phyloP scores from a whole-genome alignment of 116 monocot genomes.

The Iris pallida region DNA sequence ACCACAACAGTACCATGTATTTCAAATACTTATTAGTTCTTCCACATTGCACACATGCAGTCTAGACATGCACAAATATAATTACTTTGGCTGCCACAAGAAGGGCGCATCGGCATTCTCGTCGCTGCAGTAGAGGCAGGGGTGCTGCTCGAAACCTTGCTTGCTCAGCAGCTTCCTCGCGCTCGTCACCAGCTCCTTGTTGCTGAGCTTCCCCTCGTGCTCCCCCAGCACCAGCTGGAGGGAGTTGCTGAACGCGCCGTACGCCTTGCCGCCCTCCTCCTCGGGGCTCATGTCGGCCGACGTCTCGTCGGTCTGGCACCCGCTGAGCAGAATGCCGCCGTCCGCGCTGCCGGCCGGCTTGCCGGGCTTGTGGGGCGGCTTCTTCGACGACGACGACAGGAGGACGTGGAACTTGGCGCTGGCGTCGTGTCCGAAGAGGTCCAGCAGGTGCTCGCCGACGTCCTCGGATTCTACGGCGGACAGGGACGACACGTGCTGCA shows the following conservation, averaged over 20 bases:
- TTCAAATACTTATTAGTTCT: too few species aligned
- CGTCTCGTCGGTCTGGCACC: slow-evolving; percentile 73
- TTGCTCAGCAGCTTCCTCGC: slow-evolving; percentile 31
- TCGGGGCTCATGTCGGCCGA: slow-evolving; percentile 59
- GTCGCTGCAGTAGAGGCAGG: slow-evolving; percentile 79
- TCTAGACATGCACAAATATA: too few species aligned
- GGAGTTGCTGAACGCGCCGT: slow-evolving; percentile 66
- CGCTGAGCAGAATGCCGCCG: slow-evolving; percentile 72
- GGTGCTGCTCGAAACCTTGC: slow-evolving; percentile 50
- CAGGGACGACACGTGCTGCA: slow-evolving; percentile 47
- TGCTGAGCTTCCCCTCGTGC: slow-evolving; percentile 28
- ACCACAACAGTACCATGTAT: too few species aligned
- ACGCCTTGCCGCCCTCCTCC: slow-evolving; percentile 26
- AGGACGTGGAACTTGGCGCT: slow-evolving; percentile 32
- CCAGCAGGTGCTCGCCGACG: slow-evolving; percentile 52
- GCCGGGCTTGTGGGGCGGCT: slow-evolving; percentile 48
- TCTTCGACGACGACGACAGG: background rate
- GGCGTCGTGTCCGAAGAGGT: slow-evolving; percentile 42
- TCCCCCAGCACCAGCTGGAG: slow-evolving; percentile 43
- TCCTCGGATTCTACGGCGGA: slow-evolving; percentile 50
- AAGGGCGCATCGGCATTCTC: slow-evolving; percentile 54
- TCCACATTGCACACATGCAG: too few species aligned
- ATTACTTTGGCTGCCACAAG: slow-evolving; percentile 24
- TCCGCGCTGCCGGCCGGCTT: slow-evolving; percentile 35
- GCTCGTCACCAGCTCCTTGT: slow-evolving; percentile 21